Percentiles rank a stretch among this genome's conserved stretches.
Conservation (phyloP, 768 basidiomycete genomes). For the Lactarius indigo region DNA sequence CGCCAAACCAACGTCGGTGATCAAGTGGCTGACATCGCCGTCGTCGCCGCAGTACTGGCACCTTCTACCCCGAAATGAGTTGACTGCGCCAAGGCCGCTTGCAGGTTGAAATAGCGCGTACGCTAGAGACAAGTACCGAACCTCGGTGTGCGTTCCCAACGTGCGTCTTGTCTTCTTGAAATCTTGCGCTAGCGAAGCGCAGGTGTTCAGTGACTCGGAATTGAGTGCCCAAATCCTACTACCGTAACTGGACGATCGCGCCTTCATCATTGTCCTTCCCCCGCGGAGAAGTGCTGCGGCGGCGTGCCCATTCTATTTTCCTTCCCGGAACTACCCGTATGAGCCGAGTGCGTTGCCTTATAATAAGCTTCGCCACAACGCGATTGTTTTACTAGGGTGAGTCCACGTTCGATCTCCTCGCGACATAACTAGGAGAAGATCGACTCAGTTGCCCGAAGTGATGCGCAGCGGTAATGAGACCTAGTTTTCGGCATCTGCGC, state of each 20-base stretch:
- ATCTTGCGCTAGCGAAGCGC: background rate
- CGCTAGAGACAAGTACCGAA: background rate
- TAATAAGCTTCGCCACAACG: no score
- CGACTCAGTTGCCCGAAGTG: no score
- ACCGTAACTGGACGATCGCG: background rate
- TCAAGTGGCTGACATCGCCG: background rate
- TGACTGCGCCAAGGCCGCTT: constrained; percentile 34
- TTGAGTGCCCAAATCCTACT: background rate
- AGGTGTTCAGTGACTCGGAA: background rate
- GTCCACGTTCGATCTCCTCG: no score
- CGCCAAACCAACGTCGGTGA: background rate
- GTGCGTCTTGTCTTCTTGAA: background rate
- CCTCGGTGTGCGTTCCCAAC: background rate
- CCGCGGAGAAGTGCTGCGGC: no score
- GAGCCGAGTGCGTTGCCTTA: no score
- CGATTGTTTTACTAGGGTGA: no score
- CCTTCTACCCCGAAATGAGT: constrained; percentile 55
- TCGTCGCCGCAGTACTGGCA: background rate
- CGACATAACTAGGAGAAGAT: no score
- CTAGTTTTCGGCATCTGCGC: no score
- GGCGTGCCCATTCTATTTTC: no score
- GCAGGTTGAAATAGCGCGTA: background rate
- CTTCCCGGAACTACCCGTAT: no score
- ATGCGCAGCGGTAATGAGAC: no score
- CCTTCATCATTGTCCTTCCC: background rate